Evolutionary conservation across 257 asterid species (phyloP), one percentile per base, ranked within the genome.

Genomic region (Haberlea rhodopensis): DNA sequence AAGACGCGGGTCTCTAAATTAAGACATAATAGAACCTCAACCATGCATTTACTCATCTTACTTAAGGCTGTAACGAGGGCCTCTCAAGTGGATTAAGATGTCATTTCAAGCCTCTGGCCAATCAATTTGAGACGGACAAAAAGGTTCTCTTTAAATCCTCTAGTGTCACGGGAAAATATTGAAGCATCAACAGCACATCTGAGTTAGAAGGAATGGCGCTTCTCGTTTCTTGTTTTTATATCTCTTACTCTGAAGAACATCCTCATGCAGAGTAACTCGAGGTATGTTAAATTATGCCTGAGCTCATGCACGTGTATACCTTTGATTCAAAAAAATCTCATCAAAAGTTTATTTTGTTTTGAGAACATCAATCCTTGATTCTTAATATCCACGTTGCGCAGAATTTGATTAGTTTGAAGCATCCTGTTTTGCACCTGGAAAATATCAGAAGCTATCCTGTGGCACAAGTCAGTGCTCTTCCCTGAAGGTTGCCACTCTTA

Each of bases 401-500:
- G 87, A 70, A 54, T 57, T 21, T 15, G 72, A 62, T 18, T 46
- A 8, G 32, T 18, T 23, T 0, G n/a, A 40, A 75, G 51, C 68
- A 29, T 52, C 66, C 76, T 6, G 59, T 71, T n/a, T 45, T 82
- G 32, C 77, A 57, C 65, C 79, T 79, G 24, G 21, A 16, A 78
- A 86, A 3, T 83, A 83, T 28, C 60, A 48, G 25, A 9, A 27
- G 21, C 76, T 83, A 0, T 32, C 82, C 0, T 83, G 89, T 18
- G 65, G 32, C 22, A 24, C 82, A 0, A 60, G 25, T 20, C 79
- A 78, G 69, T 83, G 89, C 79, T 60, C 77, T 16, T 72, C 81
- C 13, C 60, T 83, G 4, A 51, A 70, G 8, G 60, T 10, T 1
- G 89, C 89, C 53, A 83, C 89, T 55, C 81, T 78, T 56, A 80